Evolutionary conservation across 2,329 filamentous ascomycete species (phyloP).

Genomic region (Acrocalymma vagum): DNA sequence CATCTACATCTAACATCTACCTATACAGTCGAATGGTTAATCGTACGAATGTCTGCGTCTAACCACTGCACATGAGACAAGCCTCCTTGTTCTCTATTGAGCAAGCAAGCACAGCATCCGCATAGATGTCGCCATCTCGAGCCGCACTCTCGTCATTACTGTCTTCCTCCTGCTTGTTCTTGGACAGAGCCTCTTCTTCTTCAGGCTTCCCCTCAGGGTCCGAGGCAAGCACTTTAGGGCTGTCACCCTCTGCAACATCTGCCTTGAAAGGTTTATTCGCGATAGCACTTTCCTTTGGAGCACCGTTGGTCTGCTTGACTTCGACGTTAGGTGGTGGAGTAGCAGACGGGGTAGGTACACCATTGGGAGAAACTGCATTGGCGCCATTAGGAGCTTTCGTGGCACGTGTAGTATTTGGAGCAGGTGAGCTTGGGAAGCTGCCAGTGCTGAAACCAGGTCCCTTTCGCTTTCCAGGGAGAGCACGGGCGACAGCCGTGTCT

Average conservation of each 20-base stretch:
- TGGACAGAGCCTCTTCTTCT: slow-evolving; percentile 67
- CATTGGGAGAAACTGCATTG: slow-evolving; percentile 57
- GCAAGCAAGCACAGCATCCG: slow-evolving; percentile 88
- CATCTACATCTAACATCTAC: slow-evolving; percentile 11
- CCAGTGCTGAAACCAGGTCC: slow-evolving; percentile 36
- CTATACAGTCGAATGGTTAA: neutral
- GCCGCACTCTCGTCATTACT: slow-evolving; percentile 74
- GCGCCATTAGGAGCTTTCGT: slow-evolving; percentile 60
- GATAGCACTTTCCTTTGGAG: slow-evolving; percentile 63
- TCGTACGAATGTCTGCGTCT: slow-evolving; percentile 35
- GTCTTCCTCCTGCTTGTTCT: slow-evolving; percentile 75
- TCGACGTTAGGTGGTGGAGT: slow-evolving; percentile 68
- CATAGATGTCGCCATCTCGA: slow-evolving; percentile 92
- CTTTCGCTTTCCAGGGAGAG: slow-evolving; percentile 73
- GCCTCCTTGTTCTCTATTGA: slow-evolving; percentile 97
- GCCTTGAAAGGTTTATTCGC: slow-evolving; percentile 77
- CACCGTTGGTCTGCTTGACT: slow-evolving; percentile 49
- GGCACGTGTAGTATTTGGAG: slow-evolving; percentile 73
- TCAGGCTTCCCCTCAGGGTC: slow-evolving; percentile 70
- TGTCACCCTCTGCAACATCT: slow-evolving; percentile 78
- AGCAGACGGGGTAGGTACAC: slow-evolving; percentile 72
- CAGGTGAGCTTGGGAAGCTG: slow-evolving; percentile 40
- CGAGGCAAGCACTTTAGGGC: slow-evolving; percentile 78
- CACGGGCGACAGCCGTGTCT: slow-evolving; percentile 79
- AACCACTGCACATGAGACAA: slow-evolving; percentile 98